phyloP scores from a whole-genome alignment of 805 yeast species.

The Sungouiella blattae region DNA sequence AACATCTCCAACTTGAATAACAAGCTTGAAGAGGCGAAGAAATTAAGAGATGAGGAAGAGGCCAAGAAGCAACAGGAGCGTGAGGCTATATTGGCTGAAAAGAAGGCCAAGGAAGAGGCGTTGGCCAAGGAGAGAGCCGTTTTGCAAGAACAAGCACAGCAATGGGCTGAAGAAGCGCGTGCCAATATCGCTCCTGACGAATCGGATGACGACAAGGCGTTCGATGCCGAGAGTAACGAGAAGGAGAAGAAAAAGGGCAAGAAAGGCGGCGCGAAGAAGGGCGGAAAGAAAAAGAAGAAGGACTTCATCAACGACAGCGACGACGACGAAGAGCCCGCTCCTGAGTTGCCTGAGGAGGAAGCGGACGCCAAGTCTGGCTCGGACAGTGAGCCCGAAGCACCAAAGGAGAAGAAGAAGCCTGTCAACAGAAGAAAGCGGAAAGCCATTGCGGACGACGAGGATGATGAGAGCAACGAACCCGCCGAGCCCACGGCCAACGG shows the following conservation, averaged over 20 bases:
- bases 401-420: conserved; percentile 19
- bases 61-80: conserved; percentile 32
- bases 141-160: conserved; percentile 50
- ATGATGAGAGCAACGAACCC: conserved; percentile 14
- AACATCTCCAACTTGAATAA: conserved; percentile 55
- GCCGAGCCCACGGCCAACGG: conserved; percentile 18
- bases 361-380: conserved; percentile 6
- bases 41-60: conserved; percentile 56
- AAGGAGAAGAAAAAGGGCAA: conserved; percentile 20
- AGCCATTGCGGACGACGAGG: conserved; percentile 36
- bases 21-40: conserved; percentile 72
- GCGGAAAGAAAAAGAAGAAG: conserved; percentile 25
- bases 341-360: conserved; percentile 16
- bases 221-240: conserved; percentile 22
- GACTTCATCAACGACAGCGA: conserved; percentile 33
- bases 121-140: conserved; percentile 43
- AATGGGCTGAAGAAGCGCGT: conserved; percentile 46
- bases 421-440: conserved; percentile 21
- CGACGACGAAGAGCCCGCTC: conserved; percentile 25
- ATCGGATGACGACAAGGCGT: conserved; percentile 31
- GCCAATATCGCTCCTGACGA: conserved; percentile 35
- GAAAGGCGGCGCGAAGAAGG: conserved; percentile 14
- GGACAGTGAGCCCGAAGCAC: conserved; percentile 5
- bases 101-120: conserved; percentile 45
- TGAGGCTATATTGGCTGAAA: conserved; percentile 40